These are phyloP conservation scores for Herpetomonas tarakana DNA, from an alignment of 208 protist species.

Conservation along the genomic window DNA sequence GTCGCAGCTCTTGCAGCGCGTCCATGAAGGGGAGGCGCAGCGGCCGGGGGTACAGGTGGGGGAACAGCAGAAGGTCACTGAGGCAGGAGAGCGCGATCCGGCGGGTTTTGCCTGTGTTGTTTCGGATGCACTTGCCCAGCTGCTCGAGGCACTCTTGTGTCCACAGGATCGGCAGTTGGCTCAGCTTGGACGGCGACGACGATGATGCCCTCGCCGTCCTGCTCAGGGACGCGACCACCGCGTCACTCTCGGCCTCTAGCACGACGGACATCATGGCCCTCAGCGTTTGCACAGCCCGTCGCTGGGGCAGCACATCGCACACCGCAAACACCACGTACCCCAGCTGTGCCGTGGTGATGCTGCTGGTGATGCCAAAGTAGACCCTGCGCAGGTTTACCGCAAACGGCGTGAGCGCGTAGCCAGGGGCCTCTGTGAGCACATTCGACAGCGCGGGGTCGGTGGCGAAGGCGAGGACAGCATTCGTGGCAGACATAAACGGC, in stretches of 20 bases:
- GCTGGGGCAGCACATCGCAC: slow-evolving; percentile 54
- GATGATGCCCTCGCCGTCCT: neutral
- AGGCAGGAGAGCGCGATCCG: slow-evolving; percentile 67
- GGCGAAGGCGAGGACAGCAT: slow-evolving; percentile 61
- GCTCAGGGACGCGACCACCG: neutral
- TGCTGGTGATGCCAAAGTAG: slow-evolving; percentile 62
- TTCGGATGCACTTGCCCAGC: slow-evolving; percentile 28
- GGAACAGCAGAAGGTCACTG: slow-evolving; percentile 62
- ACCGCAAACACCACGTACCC: slow-evolving; percentile 80
- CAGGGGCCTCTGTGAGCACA: slow-evolving; percentile 49
- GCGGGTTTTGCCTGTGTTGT: slow-evolving; percentile 74
- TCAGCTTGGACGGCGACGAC: neutral
- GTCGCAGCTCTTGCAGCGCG: slow-evolving; percentile 48
- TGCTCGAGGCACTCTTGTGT: slow-evolving; percentile 50
- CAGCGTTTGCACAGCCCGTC: slow-evolving; percentile 60
- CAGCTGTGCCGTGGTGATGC: slow-evolving; percentile 62
- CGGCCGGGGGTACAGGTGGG: slow-evolving; percentile 29
- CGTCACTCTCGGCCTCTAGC: slow-evolving; percentile 10
- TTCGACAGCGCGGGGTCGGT: slow-evolving; percentile 41
- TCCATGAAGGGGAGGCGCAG: slow-evolving; percentile 22
- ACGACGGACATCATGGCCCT: slow-evolving; percentile 39
- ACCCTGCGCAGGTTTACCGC: slow-evolving; percentile 49
- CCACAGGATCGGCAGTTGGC: slow-evolving; percentile 15
- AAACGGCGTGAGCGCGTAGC: slow-evolving; percentile 48
- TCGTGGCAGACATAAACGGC: slow-evolving; percentile 43